Conservation (phyloP, 1,284 basidiomycete species). For the Mycena citricolor region DNA sequence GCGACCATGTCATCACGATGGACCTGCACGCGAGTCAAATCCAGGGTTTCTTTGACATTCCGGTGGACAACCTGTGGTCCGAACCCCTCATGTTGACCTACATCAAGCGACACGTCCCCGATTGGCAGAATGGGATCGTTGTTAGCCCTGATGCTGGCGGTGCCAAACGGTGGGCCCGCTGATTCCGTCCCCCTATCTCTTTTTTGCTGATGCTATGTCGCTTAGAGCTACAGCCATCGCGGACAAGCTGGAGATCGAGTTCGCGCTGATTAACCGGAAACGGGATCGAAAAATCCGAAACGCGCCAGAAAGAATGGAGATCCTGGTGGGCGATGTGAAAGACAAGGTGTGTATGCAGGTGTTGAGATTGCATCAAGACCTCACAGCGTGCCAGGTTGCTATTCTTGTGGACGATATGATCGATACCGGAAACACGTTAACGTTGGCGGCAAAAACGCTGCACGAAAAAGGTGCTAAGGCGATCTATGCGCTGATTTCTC, state of each 20-base stretch:
- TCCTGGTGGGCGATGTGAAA: slow-evolving; percentile 94
- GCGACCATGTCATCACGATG: slow-evolving; percentile 99
- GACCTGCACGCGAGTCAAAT: slow-evolving; percentile 98
- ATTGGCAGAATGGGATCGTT: slow-evolving; percentile 89
- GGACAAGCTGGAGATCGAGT: slow-evolving; percentile 94
- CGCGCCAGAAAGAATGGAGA: slow-evolving; percentile 82
- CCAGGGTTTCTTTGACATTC: slow-evolving; percentile 99
- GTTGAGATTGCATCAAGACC: too few relatives aligned
- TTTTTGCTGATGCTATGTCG: slow-evolving; percentile 17
- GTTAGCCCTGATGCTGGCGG: slow-evolving; percentile 98
- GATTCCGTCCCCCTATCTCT: slow-evolving; percentile 8
- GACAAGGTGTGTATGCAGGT: slow-evolving; percentile 77
- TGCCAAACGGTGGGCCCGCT: slow-evolving; percentile 81
- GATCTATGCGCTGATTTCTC: slow-evolving; percentile 89
- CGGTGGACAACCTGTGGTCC: slow-evolving; percentile 94
- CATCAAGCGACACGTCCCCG: slow-evolving; percentile 86
- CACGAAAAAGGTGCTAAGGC: slow-evolving; percentile 86
- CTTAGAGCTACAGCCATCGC: slow-evolving; percentile 89
- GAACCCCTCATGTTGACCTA: slow-evolving; percentile 87
- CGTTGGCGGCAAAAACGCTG: slow-evolving; percentile 83
- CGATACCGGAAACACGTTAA: slow-evolving; percentile 89
- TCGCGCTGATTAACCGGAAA: slow-evolving; percentile 95
- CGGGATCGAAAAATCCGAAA: slow-evolving; percentile 59
- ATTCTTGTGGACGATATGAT: slow-evolving; percentile 99
- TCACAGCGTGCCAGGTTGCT: slow-evolving; percentile 56